phyloP scores from a whole-genome alignment of 2,329 filamentous ascomycete genomes.

The Neonectria ditissima region DNA sequence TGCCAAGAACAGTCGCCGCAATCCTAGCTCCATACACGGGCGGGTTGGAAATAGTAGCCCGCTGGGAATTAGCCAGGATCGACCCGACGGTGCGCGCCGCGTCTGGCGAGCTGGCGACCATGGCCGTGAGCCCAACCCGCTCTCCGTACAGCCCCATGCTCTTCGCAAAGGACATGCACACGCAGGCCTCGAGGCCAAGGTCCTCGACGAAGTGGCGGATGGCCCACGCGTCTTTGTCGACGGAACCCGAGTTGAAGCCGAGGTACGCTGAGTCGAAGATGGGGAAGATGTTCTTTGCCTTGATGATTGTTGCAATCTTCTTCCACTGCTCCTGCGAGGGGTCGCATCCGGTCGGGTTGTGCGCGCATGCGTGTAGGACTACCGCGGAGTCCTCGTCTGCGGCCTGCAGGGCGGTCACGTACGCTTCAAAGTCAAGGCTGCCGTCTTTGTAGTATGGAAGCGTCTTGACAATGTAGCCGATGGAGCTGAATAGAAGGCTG shows the following conservation, averaged over 20 bases:
- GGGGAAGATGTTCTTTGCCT: conserved; percentile 32
- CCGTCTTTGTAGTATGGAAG: conserved; percentile 52
- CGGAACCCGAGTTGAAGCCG: conserved; percentile 40
- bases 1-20: conserved; percentile 47
- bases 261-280: conserved; percentile 41
- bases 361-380: conserved; percentile 56
- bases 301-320: conserved; percentile 35
- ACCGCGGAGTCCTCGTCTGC: conserved; percentile 44
- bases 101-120: conserved; percentile 41
- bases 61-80: conserved; percentile 46
- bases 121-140: conserved; percentile 47
- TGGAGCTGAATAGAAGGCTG: conserved; percentile 49
- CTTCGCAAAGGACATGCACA: conserved; percentile 73
- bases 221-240: conserved; percentile 42
- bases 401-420: conserved; percentile 42
- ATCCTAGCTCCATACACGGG: conserved; percentile 51
- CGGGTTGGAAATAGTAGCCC: conserved; percentile 50
- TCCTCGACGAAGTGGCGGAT: conserved; percentile 44
- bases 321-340: conserved; percentile 44
- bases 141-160: conserved; percentile 63
- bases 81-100: conserved; percentile 39
- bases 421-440: conserved; percentile 49
- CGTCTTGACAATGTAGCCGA: conserved; percentile 49
- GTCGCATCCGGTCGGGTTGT: conserved; percentile 58
- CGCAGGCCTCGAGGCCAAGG: conserved; percentile 60